Conservation (phyloP, 2,329 filamentous ascomycete genomes). For the Hymenoscyphus occultus region DNA sequence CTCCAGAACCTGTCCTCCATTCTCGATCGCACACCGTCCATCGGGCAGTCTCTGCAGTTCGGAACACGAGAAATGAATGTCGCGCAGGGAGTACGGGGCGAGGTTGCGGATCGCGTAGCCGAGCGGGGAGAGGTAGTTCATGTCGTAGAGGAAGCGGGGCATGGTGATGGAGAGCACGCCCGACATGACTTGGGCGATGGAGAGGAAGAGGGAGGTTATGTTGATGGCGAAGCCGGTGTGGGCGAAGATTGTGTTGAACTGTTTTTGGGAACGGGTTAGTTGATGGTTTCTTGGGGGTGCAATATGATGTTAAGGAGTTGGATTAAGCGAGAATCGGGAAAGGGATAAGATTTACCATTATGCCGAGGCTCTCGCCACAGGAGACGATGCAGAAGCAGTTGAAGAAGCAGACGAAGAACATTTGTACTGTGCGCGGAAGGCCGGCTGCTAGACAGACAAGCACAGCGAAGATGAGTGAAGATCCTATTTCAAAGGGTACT, state of each 20-base stretch:
- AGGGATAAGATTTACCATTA: conserved; percentile 45
- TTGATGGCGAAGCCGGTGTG: conserved; percentile 78
- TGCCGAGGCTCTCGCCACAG: conserved; percentile 73
- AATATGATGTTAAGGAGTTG: background rate
- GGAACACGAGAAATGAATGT: conserved; percentile 62
- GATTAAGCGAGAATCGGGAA: no score
- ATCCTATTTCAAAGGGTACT: conserved; percentile 66
- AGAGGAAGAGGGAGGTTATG: conserved; percentile 66
- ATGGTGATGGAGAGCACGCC: conserved; percentile 70
- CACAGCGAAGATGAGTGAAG: conserved; percentile 62
- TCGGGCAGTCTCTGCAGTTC: conserved; percentile 55
- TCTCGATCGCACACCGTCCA: conserved; percentile 62
- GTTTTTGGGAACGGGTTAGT: background rate
- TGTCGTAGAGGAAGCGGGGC: conserved; percentile 60
- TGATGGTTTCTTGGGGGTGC: background rate
- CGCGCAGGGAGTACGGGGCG: conserved; percentile 60
- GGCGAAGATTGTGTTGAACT: conserved; percentile 71
- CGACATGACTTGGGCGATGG: conserved; percentile 67
- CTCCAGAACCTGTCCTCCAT: conserved; percentile 63
- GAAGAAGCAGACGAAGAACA: conserved; percentile 67
- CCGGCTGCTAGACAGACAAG: conserved; percentile 63
- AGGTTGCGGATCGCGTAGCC: conserved; percentile 68
- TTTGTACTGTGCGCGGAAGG: conserved; percentile 57
- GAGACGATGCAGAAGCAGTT: conserved; percentile 70
- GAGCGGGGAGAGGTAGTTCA: conserved; percentile 71